Evolutionary conservation across 441 rosid genomes (phyloP).

Genomic region (Syzygium malaccense): DNA sequence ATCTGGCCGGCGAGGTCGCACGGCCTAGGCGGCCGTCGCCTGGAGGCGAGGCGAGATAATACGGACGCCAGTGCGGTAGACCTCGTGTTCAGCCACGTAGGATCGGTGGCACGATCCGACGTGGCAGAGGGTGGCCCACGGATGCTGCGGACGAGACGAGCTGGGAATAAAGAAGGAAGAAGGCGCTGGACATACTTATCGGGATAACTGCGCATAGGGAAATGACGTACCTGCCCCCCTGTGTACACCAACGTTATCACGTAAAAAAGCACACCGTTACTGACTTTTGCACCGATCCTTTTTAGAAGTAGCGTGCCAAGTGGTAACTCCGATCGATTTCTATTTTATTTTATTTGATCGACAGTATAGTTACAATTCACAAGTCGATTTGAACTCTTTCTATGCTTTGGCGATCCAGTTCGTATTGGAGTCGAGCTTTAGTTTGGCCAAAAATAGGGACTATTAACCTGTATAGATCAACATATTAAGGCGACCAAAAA

Average conservation of each 20-base stretch:
- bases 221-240: slow-evolving; percentile 4
- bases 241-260: neutral
- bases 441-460: neutral
- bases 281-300: neutral
- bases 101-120: slow-evolving; percentile 4
- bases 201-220: neutral
- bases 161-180: neutral
- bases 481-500: neutral
- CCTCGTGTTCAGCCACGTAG: slow-evolving; percentile 21
- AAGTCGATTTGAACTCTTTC: neutral
- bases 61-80: slow-evolving; percentile 7
- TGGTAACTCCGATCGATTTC: too few relatives aligned
- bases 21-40: too few relatives aligned
- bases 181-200: slow-evolving; percentile 14
- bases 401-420: neutral
- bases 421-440: neutral
- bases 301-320: too few relatives aligned
- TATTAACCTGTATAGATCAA: neutral
- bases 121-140: slow-evolving; percentile 15
- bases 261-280: neutral
- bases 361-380: neutral
- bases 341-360: too few relatives aligned
- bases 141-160: neutral
- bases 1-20: too few relatives aligned
- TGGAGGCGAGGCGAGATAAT: slow-evolving; percentile 23